Percentiles rank a stretch among this genome's conserved stretches.
Conservation (phyloP, 805 yeast species). For the Ogataea populi-albae region DNA sequence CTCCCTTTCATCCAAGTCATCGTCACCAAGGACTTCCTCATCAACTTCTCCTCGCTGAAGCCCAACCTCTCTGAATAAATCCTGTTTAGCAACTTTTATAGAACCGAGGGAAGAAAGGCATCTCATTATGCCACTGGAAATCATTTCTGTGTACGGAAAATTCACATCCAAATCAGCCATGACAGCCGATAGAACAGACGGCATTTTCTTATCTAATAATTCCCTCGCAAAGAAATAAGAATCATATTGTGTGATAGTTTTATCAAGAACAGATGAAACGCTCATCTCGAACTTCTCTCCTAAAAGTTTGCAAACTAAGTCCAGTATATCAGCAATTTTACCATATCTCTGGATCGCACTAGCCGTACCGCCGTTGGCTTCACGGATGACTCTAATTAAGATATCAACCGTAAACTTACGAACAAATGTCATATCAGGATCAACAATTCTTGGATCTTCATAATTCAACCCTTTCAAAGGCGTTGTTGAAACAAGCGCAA, state of each 20-base stretch:
- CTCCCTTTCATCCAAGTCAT: slow-evolving; percentile 55
- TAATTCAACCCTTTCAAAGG: slow-evolving; percentile 46
- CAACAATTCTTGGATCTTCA: slow-evolving; percentile 50
- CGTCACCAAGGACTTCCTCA: slow-evolving; percentile 64
- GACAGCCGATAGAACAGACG: slow-evolving; percentile 53
- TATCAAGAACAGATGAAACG: slow-evolving; percentile 40
- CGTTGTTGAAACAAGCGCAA: slow-evolving; percentile 59
- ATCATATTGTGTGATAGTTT: slow-evolving; percentile 53
- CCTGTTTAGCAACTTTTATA: slow-evolving; percentile 54
- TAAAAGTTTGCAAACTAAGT: slow-evolving; percentile 43
- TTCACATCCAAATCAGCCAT: slow-evolving; percentile 70
- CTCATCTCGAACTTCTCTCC: slow-evolving; percentile 37
- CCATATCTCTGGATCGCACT: slow-evolving; percentile 48
- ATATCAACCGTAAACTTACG: slow-evolving; percentile 73
- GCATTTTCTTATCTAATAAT: slow-evolving; percentile 65
- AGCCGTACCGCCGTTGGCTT: slow-evolving; percentile 37
- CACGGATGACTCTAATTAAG: slow-evolving; percentile 58
- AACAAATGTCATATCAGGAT: slow-evolving; percentile 68
- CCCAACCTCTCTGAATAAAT: slow-evolving; percentile 46
- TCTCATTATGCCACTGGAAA: slow-evolving; percentile 56
- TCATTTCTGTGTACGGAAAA: slow-evolving; percentile 60
- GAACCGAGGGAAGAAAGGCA: slow-evolving; percentile 58
- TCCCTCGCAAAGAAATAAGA: slow-evolving; percentile 60
- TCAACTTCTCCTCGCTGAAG: slow-evolving; percentile 34
- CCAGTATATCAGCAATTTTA: slow-evolving; percentile 51